Conservation (phyloP, 108 stramenopile species). For the Cyclotella choctawhatcheeana region DNA sequence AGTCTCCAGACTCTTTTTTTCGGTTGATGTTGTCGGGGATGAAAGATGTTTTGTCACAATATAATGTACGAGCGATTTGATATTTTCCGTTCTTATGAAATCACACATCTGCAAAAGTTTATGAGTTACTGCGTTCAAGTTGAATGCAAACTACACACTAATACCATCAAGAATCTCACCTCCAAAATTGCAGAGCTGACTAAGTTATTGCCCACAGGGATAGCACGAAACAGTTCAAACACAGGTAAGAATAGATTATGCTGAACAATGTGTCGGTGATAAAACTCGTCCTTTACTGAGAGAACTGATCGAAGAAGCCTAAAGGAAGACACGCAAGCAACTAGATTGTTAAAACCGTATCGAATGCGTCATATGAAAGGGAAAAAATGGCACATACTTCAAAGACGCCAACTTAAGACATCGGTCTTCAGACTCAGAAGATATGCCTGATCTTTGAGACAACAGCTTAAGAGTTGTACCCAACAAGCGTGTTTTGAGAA, state of each 20-base stretch:
- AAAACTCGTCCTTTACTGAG: constrained; percentile 88
- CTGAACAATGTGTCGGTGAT: constrained; percentile 89
- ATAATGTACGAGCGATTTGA: constrained; percentile 85
- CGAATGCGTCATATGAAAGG: not conserved
- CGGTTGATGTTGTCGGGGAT: constrained; percentile 13
- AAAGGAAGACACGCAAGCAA: not conserved
- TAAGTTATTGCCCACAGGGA: constrained; percentile 84
- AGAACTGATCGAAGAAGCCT: constrained; percentile 82
- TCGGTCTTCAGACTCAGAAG: constrained; percentile 57
- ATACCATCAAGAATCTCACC: constrained; percentile 18
- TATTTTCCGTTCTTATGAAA: constrained; percentile 79
- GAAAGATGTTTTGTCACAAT: constrained; percentile 76
- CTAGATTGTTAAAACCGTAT: not conserved
- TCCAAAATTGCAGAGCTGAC: constrained; percentile 84
- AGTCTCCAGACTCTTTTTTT: constrained; percentile 67
- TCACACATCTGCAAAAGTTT: constrained; percentile 71
- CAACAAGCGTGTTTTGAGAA: constrained; percentile 75
- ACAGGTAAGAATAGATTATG: constrained; percentile 87
- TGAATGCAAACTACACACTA: not conserved
- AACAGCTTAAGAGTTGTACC: constrained; percentile 69
- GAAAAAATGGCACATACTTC: constrained; percentile 38
- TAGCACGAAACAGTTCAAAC: constrained; percentile 81
- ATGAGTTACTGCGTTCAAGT: not conserved
- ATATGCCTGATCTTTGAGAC: constrained; percentile 28
- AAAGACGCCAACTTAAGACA: constrained; percentile 82